Evolutionary conservation across 352 stramenopile genomes (phyloP), one percentile per base, ranked within the genome.

Genomic region (Globisporangium cederbergense): DNA sequence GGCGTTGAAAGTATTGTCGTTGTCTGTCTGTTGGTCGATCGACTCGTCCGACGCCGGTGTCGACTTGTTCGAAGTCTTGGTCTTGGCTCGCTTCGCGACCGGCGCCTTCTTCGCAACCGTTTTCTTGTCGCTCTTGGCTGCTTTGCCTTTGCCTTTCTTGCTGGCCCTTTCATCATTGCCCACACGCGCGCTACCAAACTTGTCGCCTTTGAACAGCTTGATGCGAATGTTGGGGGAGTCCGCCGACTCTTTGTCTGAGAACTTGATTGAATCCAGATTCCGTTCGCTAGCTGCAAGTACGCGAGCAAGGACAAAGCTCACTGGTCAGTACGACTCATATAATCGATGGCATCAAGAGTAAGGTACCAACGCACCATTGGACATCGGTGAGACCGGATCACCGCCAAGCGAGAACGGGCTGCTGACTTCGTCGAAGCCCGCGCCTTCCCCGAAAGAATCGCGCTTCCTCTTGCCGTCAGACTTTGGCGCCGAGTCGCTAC

Each of bases 381-480:
- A 91, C 1, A 93, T 36, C 3, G 84, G 84, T 0, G 81, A 90
- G n/a, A 91, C 52, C n/a, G 77, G 60, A 4, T 70, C 79, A 8
- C 86, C 79, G 32, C 88, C 73, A 52, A 87, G 73, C 0, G 78
- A 77, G 61, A 93, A 90, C 16, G 84, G 84, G 14, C 80, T 90
- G 9, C 50, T 54, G 28, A 67, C 64, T n/a, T 70, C 72, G 42
- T 70, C 68, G 62, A 82, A 89, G n/a, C 77, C 77, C 5, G 20
- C 36, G 28, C 50, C 53, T 16, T 62, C 62, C 2, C 61, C 63
- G n/a, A 75, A 81, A 3, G 50, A 49, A 30, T 83, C 72, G 60
- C 68, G 63, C 47, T 66, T 72, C 53, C 62, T 76, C 67, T 45
- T 71, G 30, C 56, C 22, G 42, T 52, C 18, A 20, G 47, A 62